Conservation (phyloP, 768 basidiomycete species). For the Tulasnella sp. region DNA sequence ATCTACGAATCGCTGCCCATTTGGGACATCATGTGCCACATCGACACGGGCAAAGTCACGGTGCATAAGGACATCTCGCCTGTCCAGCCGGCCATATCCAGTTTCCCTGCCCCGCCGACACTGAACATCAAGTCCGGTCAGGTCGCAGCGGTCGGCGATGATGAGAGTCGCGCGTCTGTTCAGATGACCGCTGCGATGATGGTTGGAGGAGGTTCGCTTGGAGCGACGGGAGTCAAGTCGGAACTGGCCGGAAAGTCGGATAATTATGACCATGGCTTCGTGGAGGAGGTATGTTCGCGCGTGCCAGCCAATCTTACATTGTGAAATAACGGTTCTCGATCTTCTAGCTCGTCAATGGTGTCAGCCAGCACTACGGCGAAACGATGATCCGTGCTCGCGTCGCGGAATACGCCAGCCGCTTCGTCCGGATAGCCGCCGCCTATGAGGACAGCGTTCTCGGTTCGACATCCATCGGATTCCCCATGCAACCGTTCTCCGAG, state of each 20-base stretch:
- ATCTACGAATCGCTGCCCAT: constrained; percentile 78
- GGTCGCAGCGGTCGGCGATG: constrained; percentile 5
- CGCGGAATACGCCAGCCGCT: constrained; percentile 76
- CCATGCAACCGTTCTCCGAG: constrained; percentile 37
- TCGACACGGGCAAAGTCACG: constrained; percentile 74
- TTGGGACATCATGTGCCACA: constrained; percentile 93
- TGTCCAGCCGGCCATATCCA: constrained; percentile 21
- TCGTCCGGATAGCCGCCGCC: constrained; percentile 78
- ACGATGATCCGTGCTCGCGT: constrained; percentile 77
- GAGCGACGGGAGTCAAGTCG: background rate
- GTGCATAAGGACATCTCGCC: constrained; percentile 75
- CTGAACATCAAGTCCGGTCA: background rate
- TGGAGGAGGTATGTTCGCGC: constrained; percentile 70
- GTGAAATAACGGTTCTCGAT: background rate
- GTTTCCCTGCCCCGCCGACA: background rate
- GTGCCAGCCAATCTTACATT: background rate
- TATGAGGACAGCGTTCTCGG: constrained; percentile 75
- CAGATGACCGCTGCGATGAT: constrained; percentile 9
- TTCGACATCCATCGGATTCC: constrained; percentile 63
- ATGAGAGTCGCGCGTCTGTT: constrained; percentile 1
- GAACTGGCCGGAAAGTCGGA: constrained; percentile 35
- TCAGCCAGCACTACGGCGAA: constrained; percentile 89
- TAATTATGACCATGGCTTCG: constrained; percentile 68
- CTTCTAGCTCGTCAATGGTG: constrained; percentile 65
- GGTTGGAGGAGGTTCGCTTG: background rate